A percentile compares a stretch with the other conserved stretches of the same genome.
Conservation (phyloP, 108 stramenopile species). For the Asterionellopsis glacialis region DNA sequence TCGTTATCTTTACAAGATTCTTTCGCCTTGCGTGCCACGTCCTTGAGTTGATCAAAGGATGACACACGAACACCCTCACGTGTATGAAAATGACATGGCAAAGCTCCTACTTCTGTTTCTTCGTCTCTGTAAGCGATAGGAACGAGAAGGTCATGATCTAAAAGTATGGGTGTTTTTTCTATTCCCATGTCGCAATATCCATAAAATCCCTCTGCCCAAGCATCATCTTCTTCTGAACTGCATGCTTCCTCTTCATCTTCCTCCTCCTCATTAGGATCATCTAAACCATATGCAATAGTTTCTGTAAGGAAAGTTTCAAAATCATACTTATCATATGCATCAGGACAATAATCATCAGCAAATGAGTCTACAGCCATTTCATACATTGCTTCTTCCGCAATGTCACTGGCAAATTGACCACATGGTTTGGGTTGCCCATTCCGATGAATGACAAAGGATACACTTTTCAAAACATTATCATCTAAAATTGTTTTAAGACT, state of each 20-base stretch:
- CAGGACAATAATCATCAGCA: background rate
- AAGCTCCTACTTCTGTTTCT: background rate
- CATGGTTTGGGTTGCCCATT: constrained; percentile 73
- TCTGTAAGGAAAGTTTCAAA: constrained; percentile 61
- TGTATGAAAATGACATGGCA: constrained; percentile 80
- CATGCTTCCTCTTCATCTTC: constrained; percentile 7
- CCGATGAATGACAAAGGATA: constrained; percentile 51
- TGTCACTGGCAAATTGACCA: constrained; percentile 9
- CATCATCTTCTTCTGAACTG: constrained; percentile 21
- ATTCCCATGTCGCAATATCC: constrained; percentile 69
- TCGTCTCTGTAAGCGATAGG: constrained; percentile 13
- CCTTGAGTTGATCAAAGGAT: constrained; percentile 29
- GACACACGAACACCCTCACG: constrained; percentile 74
- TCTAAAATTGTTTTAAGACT: constrained; percentile 5
- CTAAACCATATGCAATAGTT: constrained; percentile 1
- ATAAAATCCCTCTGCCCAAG: constrained; percentile 21
- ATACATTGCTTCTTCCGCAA: background rate
- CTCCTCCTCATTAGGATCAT: background rate
- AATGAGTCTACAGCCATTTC: constrained; percentile 7
- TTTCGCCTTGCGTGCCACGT: constrained; percentile 23
- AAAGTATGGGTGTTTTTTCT: constrained; percentile 59
- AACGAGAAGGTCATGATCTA: constrained; percentile 62
- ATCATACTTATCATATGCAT: constrained; percentile 49
- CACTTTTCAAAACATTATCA: background rate
- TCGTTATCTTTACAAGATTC: constrained; percentile 1